Base-by-base conservation (phyloP, 2,329 filamentous ascomycete species). In the Colletotrichum plurivorum region DNA sequence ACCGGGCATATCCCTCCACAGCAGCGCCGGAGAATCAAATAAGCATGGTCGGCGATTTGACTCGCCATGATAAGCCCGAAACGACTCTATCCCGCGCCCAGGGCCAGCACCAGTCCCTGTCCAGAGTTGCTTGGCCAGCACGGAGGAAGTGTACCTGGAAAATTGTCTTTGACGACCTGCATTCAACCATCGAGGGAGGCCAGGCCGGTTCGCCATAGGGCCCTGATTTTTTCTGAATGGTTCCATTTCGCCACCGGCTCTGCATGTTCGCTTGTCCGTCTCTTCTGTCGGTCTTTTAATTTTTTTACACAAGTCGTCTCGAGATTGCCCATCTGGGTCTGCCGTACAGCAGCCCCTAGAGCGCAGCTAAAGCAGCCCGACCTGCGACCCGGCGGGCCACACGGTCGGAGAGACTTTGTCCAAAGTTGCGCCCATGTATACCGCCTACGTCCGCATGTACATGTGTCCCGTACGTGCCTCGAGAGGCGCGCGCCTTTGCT, bases 161-260 rank as follows among this genome's bases (percentile, higher is more conserved):
- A 31, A 16, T 41, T 43, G 43, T 56, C 20, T 48, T 45, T 41
- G 46, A 45, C 49, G 22, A 36, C 45, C 48, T 43, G 46, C 31
- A 54, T 53, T 39, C 58, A 51, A 49, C 48, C 58, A 46, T 60
- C 52, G 25, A 57, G 59, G 48, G 25, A 57, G 59, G 48, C 36
- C 16, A 67, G 46, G n/a, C 46, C 59, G 53, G 52, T 27, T 45
- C 65, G 46, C 53, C 53, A 79, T 75, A 82, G 79, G 79, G 77
- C 41, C 43, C 56, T 51, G 73, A 74, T 76, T 76, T n/a, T 43
- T 55, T 67, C 76, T 76, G 73, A 74, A 73, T 75, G 78, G 79
- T 79, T 79, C 76, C 78, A 78, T 82, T 81, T 83, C 78, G 58
- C 58, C 58, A 61, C 58, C 56, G 56, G 56, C 56, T 77, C 76